These are phyloP conservation scores for Penicillium dipodomyicola DNA, from an alignment of 495 filamentous ascomycete genomes.

Conservation along the genomic window DNA sequence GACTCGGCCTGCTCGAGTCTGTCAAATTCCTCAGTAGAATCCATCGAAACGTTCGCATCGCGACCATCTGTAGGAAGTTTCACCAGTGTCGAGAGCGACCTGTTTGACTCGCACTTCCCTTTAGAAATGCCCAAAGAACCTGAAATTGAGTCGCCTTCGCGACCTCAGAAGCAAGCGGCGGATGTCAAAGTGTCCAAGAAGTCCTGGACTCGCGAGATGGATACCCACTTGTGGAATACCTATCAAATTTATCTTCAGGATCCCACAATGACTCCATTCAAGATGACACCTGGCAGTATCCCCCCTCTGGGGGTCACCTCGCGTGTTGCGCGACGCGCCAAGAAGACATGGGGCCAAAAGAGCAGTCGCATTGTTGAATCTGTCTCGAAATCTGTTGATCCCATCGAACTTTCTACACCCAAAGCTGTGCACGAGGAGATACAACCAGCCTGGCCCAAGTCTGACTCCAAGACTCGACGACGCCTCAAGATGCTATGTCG, in stretches of 20 bases:
- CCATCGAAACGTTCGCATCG: constrained; percentile 61
- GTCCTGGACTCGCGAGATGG: constrained; percentile 84
- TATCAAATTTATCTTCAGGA: constrained; percentile 87
- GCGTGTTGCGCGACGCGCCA: constrained; percentile 82
- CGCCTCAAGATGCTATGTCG: constrained; percentile 83
- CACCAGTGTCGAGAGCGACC: constrained; percentile 64
- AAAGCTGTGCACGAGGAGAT: constrained; percentile 28
- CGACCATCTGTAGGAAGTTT: constrained; percentile 65
- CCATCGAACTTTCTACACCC: constrained; percentile 68
- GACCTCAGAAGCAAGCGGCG: constrained; percentile 23
- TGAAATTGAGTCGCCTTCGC: constrained; percentile 33
- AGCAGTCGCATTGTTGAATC: constrained; percentile 16
- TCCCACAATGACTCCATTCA: constrained; percentile 90
- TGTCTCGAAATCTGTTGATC: constrained; percentile 17
- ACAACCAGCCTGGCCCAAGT: constrained; percentile 69
- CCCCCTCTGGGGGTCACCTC: constrained; percentile 88
- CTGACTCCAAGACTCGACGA: constrained; percentile 72
- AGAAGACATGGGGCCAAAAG: constrained; percentile 68
- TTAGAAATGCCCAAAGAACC: constrained; percentile 41
- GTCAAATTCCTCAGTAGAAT: constrained; percentile 70
- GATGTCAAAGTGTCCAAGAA: constrained; percentile 19
- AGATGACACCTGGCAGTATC: constrained; percentile 78
- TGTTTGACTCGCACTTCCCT: constrained; percentile 55
- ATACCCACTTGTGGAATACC: constrained; percentile 88
- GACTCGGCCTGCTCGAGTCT: constrained; percentile 58